These are phyloP conservation scores for Salmacisia buchloeana DNA, from an alignment of 1,284 basidiomycete species.

Conservation along the genomic window DNA sequence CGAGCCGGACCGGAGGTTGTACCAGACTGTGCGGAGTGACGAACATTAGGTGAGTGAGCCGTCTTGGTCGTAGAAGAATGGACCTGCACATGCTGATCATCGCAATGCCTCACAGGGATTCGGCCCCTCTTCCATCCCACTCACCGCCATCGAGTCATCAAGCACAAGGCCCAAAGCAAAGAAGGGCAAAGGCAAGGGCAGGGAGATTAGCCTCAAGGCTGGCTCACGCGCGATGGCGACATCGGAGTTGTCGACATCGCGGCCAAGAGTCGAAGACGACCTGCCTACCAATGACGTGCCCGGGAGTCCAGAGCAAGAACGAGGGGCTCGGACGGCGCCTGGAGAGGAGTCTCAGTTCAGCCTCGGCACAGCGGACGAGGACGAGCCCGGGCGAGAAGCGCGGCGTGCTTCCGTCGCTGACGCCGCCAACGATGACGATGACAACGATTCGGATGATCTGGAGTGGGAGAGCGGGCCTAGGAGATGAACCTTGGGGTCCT, in stretches of 20 bases:
- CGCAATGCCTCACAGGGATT: slow-evolving; percentile 6
- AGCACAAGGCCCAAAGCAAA: background rate
- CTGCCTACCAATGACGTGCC: background rate
- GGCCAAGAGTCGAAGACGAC: background rate
- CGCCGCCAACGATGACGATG: background rate
- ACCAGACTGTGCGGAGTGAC: slow-evolving; percentile 27
- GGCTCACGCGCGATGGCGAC: background rate
- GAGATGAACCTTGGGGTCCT: too few species aligned
- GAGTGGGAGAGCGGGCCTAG: slow-evolving; percentile 9
- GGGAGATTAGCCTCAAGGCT: background rate
- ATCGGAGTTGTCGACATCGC: background rate
- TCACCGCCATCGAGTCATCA: slow-evolving; percentile 6
- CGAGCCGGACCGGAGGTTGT: slow-evolving; percentile 23
- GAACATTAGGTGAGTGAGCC: slow-evolving; percentile 24
- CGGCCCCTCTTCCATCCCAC: slow-evolving; percentile 9
- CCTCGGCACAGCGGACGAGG: background rate
- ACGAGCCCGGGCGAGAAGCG: background rate
- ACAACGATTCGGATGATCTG: slow-evolving; percentile 9
- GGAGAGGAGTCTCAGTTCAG: background rate
- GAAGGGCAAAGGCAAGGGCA: background rate
- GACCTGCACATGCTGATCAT: too few species aligned
- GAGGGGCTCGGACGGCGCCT: too few species aligned
- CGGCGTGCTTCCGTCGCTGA: background rate
- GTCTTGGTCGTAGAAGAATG: too few species aligned
- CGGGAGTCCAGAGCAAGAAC: too few species aligned